These are phyloP conservation scores for Epichloe amarillans DNA, from an alignment of 2,329 filamentous ascomycete genomes.

Conservation along the genomic window DNA sequence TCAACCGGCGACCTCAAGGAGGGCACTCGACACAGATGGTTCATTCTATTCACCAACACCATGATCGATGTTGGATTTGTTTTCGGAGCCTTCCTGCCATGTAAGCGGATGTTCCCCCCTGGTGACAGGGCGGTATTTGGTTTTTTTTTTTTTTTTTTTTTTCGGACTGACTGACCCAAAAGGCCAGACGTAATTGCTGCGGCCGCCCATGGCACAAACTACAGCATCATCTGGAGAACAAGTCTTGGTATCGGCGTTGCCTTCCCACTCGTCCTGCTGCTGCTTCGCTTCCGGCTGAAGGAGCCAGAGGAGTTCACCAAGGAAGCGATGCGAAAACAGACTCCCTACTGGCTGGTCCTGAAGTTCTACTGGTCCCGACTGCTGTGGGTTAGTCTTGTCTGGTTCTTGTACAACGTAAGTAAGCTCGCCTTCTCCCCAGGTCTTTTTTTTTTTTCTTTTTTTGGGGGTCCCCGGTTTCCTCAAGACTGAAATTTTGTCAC, in stretches of 20 bases:
- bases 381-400: constrained; percentile 55
- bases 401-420: constrained; percentile 25
- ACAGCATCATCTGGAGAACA: constrained; percentile 68
- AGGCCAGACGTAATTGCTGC: constrained; percentile 35
- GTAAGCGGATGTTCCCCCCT: constrained; percentile 11
- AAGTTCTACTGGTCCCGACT: constrained; percentile 64
- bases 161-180: not conserved
- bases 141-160: no score
- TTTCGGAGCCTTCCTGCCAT: constrained; percentile 63
- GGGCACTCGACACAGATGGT: constrained; percentile 77
- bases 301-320: constrained; percentile 68
- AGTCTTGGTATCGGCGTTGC: constrained; percentile 68
- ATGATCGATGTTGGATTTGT: constrained; percentile 81
- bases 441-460: no score
- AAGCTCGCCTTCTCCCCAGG: no score
- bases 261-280: constrained; percentile 60
- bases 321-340: constrained; percentile 51
- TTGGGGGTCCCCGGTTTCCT: no score
- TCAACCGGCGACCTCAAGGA: constrained; percentile 68
- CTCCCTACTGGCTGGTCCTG: constrained; percentile 40
- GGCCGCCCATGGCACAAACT: constrained; percentile 45
- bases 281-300: constrained; percentile 57
- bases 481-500: constrained; percentile 60
- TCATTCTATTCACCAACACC: constrained; percentile 78
- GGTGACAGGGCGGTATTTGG: no score